Percentiles rank a stretch among this genome's conserved stretches.
Evolutionary conservation across 148 eudicot species (phyloP).

Genomic region (Spergularia marina): DNA sequence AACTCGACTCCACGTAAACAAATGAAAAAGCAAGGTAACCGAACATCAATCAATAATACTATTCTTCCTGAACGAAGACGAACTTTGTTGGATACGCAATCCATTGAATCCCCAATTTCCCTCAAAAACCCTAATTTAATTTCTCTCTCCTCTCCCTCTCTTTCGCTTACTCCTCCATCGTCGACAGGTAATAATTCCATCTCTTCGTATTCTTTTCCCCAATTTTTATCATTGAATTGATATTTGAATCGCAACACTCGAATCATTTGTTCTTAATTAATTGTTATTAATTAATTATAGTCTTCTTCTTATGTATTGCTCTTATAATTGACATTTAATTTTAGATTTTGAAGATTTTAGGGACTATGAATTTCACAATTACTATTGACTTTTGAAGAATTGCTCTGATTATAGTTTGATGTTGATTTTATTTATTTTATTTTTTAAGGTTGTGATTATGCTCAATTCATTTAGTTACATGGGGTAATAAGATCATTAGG

Average conservation of each 20-base stretch:
- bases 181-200: background rate
- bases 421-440: background rate
- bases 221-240: background rate
- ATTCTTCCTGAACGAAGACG: too few species aligned
- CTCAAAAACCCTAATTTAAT: slow-evolving; percentile 3
- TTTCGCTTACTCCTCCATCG: background rate
- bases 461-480: background rate
- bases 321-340: background rate
- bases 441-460: background rate
- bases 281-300: background rate
- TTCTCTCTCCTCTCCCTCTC: background rate
- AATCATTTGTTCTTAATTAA: background rate
- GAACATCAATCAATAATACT: too few species aligned
- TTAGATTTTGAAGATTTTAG: background rate
- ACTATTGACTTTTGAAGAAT: background rate
- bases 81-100: too few species aligned
- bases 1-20: too few species aligned
- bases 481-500: background rate
- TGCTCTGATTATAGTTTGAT: background rate
- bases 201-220: background rate
- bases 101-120: background rate
- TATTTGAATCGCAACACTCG: background rate
- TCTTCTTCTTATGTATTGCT: background rate
- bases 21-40: too few species aligned
- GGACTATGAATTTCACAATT: background rate